phyloP scores from a whole-genome alignment of 768 basidiomycete genomes.

The Amanita pallidorosea region DNA sequence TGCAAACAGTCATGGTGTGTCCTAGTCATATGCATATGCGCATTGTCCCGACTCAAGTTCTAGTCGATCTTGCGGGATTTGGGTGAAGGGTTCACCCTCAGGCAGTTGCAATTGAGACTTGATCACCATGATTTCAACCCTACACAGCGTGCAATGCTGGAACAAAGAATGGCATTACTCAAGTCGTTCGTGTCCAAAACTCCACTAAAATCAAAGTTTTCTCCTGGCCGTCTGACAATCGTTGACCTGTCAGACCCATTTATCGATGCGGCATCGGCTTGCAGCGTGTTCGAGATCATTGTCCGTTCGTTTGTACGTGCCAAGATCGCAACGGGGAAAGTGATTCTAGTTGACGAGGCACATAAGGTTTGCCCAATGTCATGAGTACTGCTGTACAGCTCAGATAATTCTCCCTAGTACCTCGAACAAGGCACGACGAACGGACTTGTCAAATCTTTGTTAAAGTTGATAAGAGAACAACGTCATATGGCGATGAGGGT shows the following conservation, averaged over 20 bases:
- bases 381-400: conserved; percentile 25
- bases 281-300: conserved; percentile 61
- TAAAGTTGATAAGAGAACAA: conserved; percentile 56
- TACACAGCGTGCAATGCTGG: conserved; percentile 40
- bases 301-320: conserved; percentile 54
- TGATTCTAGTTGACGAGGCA: conserved; percentile 65
- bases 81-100: conserved; percentile 47
- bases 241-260: conserved; percentile 68
- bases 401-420: conserved; percentile 23
- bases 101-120: conserved; percentile 36
- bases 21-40: background rate
- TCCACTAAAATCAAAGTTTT: conserved; percentile 28
- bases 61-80: conserved; percentile 49
- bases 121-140: conserved; percentile 43
- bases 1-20: conserved; percentile 56
- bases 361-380: conserved; percentile 40
- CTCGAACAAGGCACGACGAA: conserved; percentile 31
- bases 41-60: background rate
- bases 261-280: conserved; percentile 55
- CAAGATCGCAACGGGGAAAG: conserved; percentile 50
- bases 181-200: conserved; percentile 40
- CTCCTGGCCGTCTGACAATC: conserved; percentile 49
- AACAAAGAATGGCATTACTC: conserved; percentile 54
- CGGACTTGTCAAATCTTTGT: conserved; percentile 47
- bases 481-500: conserved; percentile 65